Conservation (phyloP, 164 flowering plant genomes). For the Aristolochia contorta region DNA sequence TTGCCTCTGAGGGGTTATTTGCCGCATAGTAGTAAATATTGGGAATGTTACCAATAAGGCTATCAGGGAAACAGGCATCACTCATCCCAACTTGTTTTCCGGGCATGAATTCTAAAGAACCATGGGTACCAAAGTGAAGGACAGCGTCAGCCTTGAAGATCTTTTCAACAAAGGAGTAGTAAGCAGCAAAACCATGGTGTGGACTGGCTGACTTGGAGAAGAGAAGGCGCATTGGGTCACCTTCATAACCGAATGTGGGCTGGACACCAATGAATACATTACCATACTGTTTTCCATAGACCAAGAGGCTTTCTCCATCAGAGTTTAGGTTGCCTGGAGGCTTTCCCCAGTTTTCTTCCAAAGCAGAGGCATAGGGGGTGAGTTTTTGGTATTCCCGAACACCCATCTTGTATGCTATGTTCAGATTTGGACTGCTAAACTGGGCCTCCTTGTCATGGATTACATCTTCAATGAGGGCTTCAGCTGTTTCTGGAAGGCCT, state of each 20-base stretch:
- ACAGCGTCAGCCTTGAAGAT: conserved; percentile 90
- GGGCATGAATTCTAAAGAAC: conserved; percentile 99
- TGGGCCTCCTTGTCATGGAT: conserved; percentile 97
- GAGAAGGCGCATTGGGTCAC: conserved; percentile 96
- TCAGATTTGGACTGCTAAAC: conserved; percentile 96
- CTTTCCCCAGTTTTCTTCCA: conserved; percentile 99
- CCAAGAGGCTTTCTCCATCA: conserved; percentile 92
- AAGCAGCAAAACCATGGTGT: conserved; percentile 98
- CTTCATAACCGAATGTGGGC: conserved; percentile 97
- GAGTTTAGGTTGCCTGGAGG: conserved; percentile 97
- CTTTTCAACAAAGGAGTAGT: conserved; percentile 90
- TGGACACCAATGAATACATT: conserved; percentile 96
- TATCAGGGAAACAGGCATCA: conserved; percentile 91
- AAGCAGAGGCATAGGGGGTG: conserved; percentile 74
- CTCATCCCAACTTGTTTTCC: conserved; percentile 99
- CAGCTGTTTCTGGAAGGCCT: conserved; percentile 86
- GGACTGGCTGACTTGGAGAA: conserved; percentile 99
- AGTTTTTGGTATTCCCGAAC: conserved; percentile 77
- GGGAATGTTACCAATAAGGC: conserved; percentile 96
- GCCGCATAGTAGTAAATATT: conserved; percentile 97
- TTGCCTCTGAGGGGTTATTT: conserved; percentile 97
- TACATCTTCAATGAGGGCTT: conserved; percentile 72
- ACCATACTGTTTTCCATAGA: conserved; percentile 92
- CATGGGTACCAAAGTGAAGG: conserved; percentile 97
- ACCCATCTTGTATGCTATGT: conserved; percentile 89